These are phyloP conservation scores for Solanum bulbocastanum DNA, from an alignment of 257 asterid genomes.

Conservation along the genomic window DNA sequence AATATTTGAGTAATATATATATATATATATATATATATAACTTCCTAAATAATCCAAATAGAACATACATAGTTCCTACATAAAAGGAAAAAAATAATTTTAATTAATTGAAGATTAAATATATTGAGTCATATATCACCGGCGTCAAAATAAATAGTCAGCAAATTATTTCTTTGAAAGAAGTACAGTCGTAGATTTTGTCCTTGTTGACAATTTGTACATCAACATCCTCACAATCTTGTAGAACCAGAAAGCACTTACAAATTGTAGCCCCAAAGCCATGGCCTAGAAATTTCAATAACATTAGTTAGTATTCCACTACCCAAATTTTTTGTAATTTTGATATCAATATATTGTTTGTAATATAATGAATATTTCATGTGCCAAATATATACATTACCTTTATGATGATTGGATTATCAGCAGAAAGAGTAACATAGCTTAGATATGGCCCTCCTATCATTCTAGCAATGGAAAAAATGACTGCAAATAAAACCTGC, in stretches of 20 bases:
- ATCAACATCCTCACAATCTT: constrained; percentile 69
- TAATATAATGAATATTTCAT: rapidly evolving
- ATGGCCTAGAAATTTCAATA: constrained; percentile 39
- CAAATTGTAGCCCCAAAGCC: constrained; percentile 79
- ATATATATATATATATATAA: background rate
- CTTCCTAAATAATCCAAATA: background rate
- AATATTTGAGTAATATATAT: background rate
- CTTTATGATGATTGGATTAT: constrained; percentile 73
- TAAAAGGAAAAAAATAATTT: background rate
- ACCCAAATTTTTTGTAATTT: background rate
- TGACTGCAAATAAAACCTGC: constrained; percentile 55
- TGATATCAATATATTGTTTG: background rate
- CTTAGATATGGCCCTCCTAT: constrained; percentile 69
- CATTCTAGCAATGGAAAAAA: constrained; percentile 81
- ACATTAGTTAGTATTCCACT: background rate
- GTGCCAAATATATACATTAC: constrained; percentile 14
- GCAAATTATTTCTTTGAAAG: constrained; percentile 2
- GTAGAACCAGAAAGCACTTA: constrained; percentile 88
- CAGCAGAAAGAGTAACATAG: constrained; percentile 54
- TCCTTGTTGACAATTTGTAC: constrained; percentile 44
- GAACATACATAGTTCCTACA: background rate
- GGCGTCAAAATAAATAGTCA: rapidly evolving
- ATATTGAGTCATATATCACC: background rate
- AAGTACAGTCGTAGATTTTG: constrained; percentile 15
- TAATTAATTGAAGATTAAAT: background rate